A percentile compares a stretch with the other conserved stretches of the same genome.
Evolutionary conservation across 192 early-diverging fungal genomes (phyloP).

Genomic region (Backusella morwellensis): DNA sequence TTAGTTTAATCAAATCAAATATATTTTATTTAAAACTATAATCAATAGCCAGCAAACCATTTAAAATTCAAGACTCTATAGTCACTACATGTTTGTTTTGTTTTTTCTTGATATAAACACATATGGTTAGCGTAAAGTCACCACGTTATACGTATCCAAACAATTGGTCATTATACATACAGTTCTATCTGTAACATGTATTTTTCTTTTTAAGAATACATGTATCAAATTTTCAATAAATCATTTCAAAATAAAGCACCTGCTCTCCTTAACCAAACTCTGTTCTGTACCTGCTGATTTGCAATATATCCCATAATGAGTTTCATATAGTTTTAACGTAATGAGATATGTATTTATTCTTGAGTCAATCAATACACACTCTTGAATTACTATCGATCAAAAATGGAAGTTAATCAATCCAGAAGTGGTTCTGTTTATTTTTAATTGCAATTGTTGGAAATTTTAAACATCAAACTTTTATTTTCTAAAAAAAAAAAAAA

Average conservation of each 20-base stretch:
- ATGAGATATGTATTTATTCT: not conserved
- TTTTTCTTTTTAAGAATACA: not conserved
- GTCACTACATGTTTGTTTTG: not conserved
- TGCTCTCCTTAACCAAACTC: not conserved
- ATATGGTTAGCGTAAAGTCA: not conserved
- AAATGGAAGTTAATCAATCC: not conserved
- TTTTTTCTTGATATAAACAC: not conserved
- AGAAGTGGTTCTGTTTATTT: not conserved
- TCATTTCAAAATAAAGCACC: not conserved
- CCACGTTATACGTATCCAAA: not conserved
- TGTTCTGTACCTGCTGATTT: not conserved
- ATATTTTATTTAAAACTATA: conserved; percentile 2
- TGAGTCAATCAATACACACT: not conserved
- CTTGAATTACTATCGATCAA: not conserved
- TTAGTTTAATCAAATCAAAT: not conserved
- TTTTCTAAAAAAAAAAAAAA: not conserved
- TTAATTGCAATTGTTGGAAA: not conserved
- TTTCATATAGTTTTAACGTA: not conserved
- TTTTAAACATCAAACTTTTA: not conserved
- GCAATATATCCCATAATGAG: not conserved
- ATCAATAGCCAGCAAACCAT: not conserved
- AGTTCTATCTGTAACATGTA: not conserved
- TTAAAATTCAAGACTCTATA: not conserved
- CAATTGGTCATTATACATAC: not conserved
- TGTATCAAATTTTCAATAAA: not conserved